Conservation (phyloP, 106 monocot genomes). For the Dactylorhiza incarnata region DNA sequence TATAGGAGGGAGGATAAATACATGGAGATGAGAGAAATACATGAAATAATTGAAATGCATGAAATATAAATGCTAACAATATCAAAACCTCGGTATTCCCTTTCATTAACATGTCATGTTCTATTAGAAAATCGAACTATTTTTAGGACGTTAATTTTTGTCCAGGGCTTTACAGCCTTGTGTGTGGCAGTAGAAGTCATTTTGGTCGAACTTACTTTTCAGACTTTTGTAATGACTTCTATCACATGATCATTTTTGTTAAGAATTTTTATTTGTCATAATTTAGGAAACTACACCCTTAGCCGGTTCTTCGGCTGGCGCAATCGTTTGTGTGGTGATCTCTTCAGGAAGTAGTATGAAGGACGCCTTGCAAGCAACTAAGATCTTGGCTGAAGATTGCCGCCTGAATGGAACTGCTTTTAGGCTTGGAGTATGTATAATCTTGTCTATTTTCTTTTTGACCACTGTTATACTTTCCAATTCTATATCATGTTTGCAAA, state of each 20-base stretch:
- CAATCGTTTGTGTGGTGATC: conserved; percentile 81
- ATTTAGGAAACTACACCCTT: conserved; percentile 85
- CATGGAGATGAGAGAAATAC: too few relatives aligned
- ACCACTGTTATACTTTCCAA: neutral
- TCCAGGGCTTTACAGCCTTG: neutral
- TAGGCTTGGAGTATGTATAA: conserved; percentile 74
- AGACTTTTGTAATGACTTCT: neutral
- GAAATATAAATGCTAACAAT: too few relatives aligned
- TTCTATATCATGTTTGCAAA: neutral
- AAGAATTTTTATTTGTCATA: conserved; percentile 2
- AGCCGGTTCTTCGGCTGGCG: conserved; percentile 98
- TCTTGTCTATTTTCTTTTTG: neutral
- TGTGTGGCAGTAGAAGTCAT: neutral
- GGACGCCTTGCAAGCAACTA: conserved; percentile 54
- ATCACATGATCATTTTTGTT: conserved; percentile 1
- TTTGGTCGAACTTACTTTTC: neutral
- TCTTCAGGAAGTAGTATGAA: conserved; percentile 82
- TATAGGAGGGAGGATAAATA: too few relatives aligned
- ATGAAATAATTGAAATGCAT: too few relatives aligned
- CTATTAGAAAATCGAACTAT: neutral
- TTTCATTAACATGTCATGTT: neutral
- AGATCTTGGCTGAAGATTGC: conserved; percentile 83
- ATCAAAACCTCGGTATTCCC: neutral
- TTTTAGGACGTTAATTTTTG: neutral
- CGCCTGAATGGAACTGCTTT: conserved; percentile 87